phyloP scores from a whole-genome alignment of 345 rosid genomes.

The Nasturtium officinale region DNA sequence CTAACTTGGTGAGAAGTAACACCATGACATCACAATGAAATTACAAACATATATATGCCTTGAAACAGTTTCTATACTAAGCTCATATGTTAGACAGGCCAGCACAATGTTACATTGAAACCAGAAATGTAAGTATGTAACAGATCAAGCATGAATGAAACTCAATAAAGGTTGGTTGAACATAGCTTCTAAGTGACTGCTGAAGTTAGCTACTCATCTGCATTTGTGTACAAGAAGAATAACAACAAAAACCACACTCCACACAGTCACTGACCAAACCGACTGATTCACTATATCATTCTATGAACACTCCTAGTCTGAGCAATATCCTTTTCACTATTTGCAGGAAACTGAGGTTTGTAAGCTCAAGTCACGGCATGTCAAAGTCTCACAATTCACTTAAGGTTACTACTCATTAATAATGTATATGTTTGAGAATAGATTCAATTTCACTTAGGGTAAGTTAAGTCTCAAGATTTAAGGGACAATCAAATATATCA shows the following conservation, averaged over 20 bases:
- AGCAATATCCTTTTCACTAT: not conserved
- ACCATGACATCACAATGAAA: not conserved
- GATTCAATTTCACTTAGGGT: not conserved
- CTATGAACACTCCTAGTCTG: slow-evolving; percentile 9
- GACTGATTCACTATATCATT: not conserved
- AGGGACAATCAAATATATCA: not conserved
- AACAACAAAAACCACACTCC: not conserved
- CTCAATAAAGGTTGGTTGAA: not conserved
- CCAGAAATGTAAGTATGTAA: slow-evolving; percentile 7
- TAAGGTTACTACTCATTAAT: not conserved
- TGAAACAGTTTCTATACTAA: not conserved
- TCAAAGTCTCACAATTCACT: slow-evolving; percentile 10
- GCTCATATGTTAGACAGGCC: not conserved
- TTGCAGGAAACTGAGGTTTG: not conserved
- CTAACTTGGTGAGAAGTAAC: slow-evolving; percentile 1
- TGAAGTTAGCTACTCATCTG: not conserved
- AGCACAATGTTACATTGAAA: slow-evolving; percentile 3
- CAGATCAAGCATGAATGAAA: slow-evolving; percentile 21
- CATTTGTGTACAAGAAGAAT: not conserved
- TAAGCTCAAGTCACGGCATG: not conserved
- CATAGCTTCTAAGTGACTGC: not conserved
- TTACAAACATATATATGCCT: not conserved
- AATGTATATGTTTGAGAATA: slow-evolving; percentile 1
- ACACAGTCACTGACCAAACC: not conserved
- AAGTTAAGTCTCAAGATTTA: not conserved